Conservation (phyloP, 192 early-diverging fungal genomes). For the Geranomyces variabilis region DNA sequence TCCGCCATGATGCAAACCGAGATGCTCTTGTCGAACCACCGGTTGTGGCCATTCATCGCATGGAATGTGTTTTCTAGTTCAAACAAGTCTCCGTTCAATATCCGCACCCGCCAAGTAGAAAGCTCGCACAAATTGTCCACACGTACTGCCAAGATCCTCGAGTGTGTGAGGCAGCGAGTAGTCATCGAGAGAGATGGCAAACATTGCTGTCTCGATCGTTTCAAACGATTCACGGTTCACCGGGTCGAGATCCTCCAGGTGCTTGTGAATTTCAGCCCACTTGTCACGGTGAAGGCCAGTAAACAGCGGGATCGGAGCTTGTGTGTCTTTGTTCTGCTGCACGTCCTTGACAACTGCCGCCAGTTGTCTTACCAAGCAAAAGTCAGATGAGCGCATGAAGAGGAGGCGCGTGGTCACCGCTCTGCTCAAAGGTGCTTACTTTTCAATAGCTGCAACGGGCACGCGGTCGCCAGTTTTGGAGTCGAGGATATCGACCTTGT, state of each 20-base stretch:
- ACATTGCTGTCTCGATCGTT: conserved; percentile 72
- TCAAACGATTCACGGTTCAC: conserved; percentile 62
- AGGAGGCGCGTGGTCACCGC: conserved; percentile 28
- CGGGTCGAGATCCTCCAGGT: conserved; percentile 64
- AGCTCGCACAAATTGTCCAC: too few species aligned
- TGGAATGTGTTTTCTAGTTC: conserved; percentile 55
- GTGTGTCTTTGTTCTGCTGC: conserved; percentile 18
- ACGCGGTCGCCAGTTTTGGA: conserved; percentile 57
- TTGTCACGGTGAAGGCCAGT: conserved; percentile 81
- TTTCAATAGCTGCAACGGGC: conserved; percentile 71
- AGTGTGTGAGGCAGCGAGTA: conserved; percentile 44
- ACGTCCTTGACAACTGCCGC: conserved; percentile 61
- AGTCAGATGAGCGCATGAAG: background rate
- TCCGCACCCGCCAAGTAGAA: too few species aligned
- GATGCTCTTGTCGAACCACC: conserved; percentile 90
- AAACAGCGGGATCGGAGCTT: conserved; percentile 66
- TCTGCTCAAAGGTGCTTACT: conserved; percentile 35
- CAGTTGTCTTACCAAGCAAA: conserved; percentile 55
- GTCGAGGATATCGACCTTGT: conserved; percentile 69
- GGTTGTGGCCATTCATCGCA: conserved; percentile 73
- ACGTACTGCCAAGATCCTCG: conserved; percentile 66
- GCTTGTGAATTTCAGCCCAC: conserved; percentile 72
- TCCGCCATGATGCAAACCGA: conserved; percentile 72
- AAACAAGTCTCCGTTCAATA: too few species aligned
- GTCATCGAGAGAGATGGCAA: conserved; percentile 79